Base-by-base conservation (phyloP, 2,329 filamentous ascomycete genomes). In the Blastomyces silverae region DNA sequence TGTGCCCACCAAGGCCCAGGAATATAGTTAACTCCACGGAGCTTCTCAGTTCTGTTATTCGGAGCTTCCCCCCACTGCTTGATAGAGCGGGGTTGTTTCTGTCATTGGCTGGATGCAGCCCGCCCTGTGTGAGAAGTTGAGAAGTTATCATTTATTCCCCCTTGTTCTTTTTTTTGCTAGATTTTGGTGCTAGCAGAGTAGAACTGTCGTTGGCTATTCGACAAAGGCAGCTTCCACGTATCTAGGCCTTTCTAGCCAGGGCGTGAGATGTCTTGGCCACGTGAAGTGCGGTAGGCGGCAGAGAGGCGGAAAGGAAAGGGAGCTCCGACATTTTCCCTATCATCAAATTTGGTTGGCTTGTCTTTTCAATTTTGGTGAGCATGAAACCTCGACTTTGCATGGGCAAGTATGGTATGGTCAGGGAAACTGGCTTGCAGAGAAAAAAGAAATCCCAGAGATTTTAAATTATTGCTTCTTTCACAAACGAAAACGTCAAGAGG, bases 1-100 rank as follows among this genome's bases (percentile, higher is more conserved):
- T 28, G 25, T 53, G 13, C 11, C 31, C 50, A 3, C 13, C 50
- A 25, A 6, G 1, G 5, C 4, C 25, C 13, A 25, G 50, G 50
- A 31, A 53, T 53, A 53, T 53, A 53, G 25, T 53, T 31, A 31
- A 53, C 50, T 53, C 50, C 50, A 31, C 17, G 25, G 50, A 53
- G 25, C 25, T 31, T 5, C 2, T 31, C 6, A 31, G 25, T 25
- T 53, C 50, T 31, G 4, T 15, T 31, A 28, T 31, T 31, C 31
- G 25, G 25, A 53, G 50, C 50, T 53, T 53, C 50, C 31, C 13
- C 22, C 2, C 50, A 53, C 28, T 53, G 50, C 25, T 53, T 5
- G 25, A 28, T 7, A 31, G 25, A 13, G 46, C 5, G 46, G n/a
- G 46, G 20, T 50, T 22, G 3, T 22, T 22, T n/a, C 8, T 22